A percentile compares a stretch with the other conserved stretches of the same genome.
These are phyloP conservation scores for Elsinoe ampelina DNA, from an alignment of 2,329 filamentous ascomycete genomes.

Conservation along the genomic window DNA sequence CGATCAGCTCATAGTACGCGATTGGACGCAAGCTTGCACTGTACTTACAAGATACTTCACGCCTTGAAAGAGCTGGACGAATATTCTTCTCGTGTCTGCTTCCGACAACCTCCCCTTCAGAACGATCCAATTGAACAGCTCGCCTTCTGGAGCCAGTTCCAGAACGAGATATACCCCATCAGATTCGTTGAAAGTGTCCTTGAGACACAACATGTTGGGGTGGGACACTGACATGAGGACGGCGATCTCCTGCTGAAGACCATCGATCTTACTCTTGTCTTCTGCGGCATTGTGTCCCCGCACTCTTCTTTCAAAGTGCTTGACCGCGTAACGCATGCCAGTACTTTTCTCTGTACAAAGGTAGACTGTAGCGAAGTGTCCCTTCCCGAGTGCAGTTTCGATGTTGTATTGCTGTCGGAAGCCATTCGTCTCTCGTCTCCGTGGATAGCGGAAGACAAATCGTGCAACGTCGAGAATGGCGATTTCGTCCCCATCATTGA, in stretches of 20 bases:
- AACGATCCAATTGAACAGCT: slow-evolving; percentile 92
- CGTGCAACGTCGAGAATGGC: slow-evolving; percentile 74
- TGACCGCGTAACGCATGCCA: slow-evolving; percentile 79
- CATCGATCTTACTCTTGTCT: slow-evolving; percentile 73
- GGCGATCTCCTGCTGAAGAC: slow-evolving; percentile 88
- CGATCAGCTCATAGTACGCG: not conserved
- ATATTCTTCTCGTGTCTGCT: slow-evolving; percentile 73
- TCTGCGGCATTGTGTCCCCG: slow-evolving; percentile 41
- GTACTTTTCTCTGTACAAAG: slow-evolving; percentile 78
- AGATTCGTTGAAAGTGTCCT: slow-evolving; percentile 87
- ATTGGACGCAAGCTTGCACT: not conserved
- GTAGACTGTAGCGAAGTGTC: slow-evolving; percentile 91
- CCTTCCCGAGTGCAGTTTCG: slow-evolving; percentile 79
- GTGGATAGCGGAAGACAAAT: slow-evolving; percentile 87
- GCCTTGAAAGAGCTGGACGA: slow-evolving; percentile 83
- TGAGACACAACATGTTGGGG: slow-evolving; percentile 82
- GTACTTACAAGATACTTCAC: slow-evolving; percentile 81
- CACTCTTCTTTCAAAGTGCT: slow-evolving; percentile 80
- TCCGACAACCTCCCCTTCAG: slow-evolving; percentile 83
- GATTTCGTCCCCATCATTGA: slow-evolving; percentile 85
- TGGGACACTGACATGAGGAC: slow-evolving; percentile 97
- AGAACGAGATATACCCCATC: slow-evolving; percentile 86
- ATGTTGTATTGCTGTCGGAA: slow-evolving; percentile 84
- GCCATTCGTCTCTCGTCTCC: slow-evolving; percentile 59
- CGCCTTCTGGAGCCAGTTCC: slow-evolving; percentile 83